Evolutionary conservation across 108 stramenopile genomes (phyloP), one percentile per base, ranked within the genome.

Genomic region (Cylindrotheca closterium): DNA sequence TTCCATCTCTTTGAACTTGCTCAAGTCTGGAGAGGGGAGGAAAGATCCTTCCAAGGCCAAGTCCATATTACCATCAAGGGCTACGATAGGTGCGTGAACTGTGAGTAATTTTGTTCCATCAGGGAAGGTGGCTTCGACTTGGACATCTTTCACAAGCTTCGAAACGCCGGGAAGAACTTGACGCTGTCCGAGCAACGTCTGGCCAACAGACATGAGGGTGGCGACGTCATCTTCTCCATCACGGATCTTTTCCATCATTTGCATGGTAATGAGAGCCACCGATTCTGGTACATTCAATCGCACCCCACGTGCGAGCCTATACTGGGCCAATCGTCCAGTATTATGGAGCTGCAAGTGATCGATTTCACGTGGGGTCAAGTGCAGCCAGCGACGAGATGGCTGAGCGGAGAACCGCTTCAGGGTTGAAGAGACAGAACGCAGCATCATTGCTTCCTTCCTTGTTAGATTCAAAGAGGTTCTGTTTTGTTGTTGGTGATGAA

Each of bases 21-120:
- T 33, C 31, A 89, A 45, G 46, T 75, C 67, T 4, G 97, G 97
- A 12, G 91, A 75, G 8, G 96, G 95, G 34, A 96, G 68, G 65
- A 94, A 97, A 15, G 87, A 91, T 54, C 96, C 96, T 60, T 92
- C 83, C 59, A 97, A 65, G 1, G 98, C 98, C 72, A 87, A 58
- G 27, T 60, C 58, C 58, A 98, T 58, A 79, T 98, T 85, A 2
- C 98, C 98, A 62, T 91, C 78, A 26, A 75, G 61, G 24, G 49
- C 51, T 7, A 69, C 53, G 64, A 97, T 94, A 19, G 98, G 98
- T 55, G 81, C 57, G 67, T 96, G 95, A 3, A 98, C 83, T 26
- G 98, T 98, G 28, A 97, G 60, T n/a, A 98, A 75, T 67, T 98
- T 98, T 53, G 98, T 98, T 1, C 98, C 98, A 77, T 98, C 98